A percentile compares a stretch with the other conserved stretches of the same genome.
phyloP scores from a whole-genome alignment of 306 rosid species.

The Inga oerstediana region DNA sequence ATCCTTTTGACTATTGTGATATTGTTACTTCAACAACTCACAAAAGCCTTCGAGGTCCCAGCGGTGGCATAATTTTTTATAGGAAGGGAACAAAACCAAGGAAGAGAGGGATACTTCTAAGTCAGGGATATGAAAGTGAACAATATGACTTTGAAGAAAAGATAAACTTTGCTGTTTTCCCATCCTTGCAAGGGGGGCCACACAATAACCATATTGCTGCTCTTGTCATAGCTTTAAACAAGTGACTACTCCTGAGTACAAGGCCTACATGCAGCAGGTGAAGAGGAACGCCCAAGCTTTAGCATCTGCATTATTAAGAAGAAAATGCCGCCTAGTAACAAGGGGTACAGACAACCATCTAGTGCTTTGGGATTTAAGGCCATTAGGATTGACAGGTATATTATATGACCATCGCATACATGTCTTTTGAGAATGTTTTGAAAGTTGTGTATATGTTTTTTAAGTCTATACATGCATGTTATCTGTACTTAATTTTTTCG shows the following conservation, averaged over 20 bases:
- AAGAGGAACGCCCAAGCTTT: constrained; percentile 90
- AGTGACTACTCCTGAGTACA: constrained; percentile 80
- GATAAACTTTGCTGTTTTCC: constrained; percentile 90
- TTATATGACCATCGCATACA: not conserved
- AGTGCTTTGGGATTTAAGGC: constrained; percentile 94
- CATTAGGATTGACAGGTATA: constrained; percentile 85
- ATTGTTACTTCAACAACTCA: constrained; percentile 96
- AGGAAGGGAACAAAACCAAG: constrained; percentile 85
- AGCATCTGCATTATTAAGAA: constrained; percentile 74
- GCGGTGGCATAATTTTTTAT: constrained; percentile 95
- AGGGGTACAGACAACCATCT: constrained; percentile 97
- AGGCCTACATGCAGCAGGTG: constrained; percentile 95
- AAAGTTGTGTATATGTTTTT: constrained; percentile 1
- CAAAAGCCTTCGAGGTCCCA: constrained; percentile 98
- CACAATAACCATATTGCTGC: constrained; percentile 99
- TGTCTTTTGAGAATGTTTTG: constrained; percentile 4
- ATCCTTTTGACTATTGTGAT: constrained; percentile 95
- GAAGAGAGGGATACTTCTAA: constrained; percentile 55
- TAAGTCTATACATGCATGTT: constrained; percentile 12
- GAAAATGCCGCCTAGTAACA: constrained; percentile 78
- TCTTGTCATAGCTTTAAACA: constrained; percentile 95
- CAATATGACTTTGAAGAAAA: constrained; percentile 89
- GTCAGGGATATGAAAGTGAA: constrained; percentile 70
- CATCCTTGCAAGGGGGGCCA: constrained; percentile 99
- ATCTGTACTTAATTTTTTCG: not conserved